Evolutionary conservation across 768 basidiomycete species (phyloP), one percentile per base, ranked within the genome.

Genomic region (Rickenella mellea): DNA sequence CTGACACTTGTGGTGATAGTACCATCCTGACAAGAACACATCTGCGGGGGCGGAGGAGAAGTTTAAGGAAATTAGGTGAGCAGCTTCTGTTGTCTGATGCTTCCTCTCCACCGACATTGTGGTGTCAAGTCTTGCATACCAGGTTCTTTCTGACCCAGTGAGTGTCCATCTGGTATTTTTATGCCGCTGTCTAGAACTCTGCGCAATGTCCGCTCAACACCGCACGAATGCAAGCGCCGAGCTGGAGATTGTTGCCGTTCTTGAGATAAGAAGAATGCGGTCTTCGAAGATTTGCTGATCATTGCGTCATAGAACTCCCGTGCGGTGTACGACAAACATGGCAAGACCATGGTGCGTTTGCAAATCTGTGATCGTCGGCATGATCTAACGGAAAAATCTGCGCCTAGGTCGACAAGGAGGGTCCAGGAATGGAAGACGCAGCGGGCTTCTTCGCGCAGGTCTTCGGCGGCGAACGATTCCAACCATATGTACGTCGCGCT

Each of bases 11-110:
- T 32, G 30, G 39, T 44, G 45, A 25, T 51, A 92, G 86, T 94
- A 82, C 58, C 92, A 96, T 58, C 93, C 92, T 4, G 93, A 96
- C 65, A 96, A 94, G 73, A 97, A 97, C 55, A 73, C 78, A 6
- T 84, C 88, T 4, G 73, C 80, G n/a, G 89, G 90, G 54, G 96
- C 94, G 1, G 91, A 92, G 58, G 83, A 87, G 59, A 92, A 81
- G 68, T 99, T 99, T 70, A 94, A 97, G 64, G 88, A 96, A 35
- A 88, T 99, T 55, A 91, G 89, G 87, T 81, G 51, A 44, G 60
- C 59, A 29, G 40, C 7, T 24, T 25, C 15, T 10, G 21, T 4
- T 10, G 33, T 17, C 5, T 12, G 24, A 17, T 36, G 9, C 15
- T 12, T 9, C 15, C 15, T 7, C 19, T 17, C 15, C 24, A 36